Evolutionary conservation across 2,329 filamentous ascomycete genomes (phyloP).

Genomic region (Ustilaginoidea virens): DNA sequence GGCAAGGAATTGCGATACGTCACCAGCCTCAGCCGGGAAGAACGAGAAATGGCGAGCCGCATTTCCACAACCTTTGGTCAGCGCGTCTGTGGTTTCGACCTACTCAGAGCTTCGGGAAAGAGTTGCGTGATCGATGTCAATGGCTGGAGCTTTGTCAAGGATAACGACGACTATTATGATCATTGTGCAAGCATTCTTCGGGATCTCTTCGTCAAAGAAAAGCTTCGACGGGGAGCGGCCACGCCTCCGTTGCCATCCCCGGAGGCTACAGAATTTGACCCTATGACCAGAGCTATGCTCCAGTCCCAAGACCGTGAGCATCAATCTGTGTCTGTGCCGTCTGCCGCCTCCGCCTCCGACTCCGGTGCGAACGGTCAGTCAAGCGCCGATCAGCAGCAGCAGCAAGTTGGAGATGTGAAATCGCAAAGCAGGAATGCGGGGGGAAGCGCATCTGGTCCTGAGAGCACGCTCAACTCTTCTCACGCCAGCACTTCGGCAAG

Average conservation of each 20-base stretch:
- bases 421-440: too few relatives aligned
- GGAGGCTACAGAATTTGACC: conserved; percentile 26
- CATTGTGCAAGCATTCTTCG: conserved; percentile 74
- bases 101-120: conserved; percentile 72
- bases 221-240: conserved; percentile 46
- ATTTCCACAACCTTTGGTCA: conserved; percentile 90
- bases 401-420: conserved; percentile 13
- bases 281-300: conserved; percentile 18
- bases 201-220: conserved; percentile 77
- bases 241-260: conserved; percentile 36
- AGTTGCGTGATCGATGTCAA: conserved; percentile 99
- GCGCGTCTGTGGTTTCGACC: conserved; percentile 87
- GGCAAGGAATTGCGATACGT: conserved; percentile 96
- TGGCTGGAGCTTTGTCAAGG: conserved; percentile 98
- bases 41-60: conserved; percentile 73
- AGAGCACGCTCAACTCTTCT: conserved; percentile 16
- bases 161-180: conserved; percentile 97
- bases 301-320: conserved; percentile 25
- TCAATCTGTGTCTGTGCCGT: conserved; percentile 7
- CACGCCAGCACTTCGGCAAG: conserved; percentile 20
- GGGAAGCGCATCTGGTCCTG: too few relatives aligned
- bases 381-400: conserved; percentile 8
- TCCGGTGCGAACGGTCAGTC: conserved; percentile 11
- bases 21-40: conserved; percentile 64
- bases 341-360: conserved; percentile 14